Conservation (phyloP, 306 rosid genomes). For the Notholithocarpus densiflorus region DNA sequence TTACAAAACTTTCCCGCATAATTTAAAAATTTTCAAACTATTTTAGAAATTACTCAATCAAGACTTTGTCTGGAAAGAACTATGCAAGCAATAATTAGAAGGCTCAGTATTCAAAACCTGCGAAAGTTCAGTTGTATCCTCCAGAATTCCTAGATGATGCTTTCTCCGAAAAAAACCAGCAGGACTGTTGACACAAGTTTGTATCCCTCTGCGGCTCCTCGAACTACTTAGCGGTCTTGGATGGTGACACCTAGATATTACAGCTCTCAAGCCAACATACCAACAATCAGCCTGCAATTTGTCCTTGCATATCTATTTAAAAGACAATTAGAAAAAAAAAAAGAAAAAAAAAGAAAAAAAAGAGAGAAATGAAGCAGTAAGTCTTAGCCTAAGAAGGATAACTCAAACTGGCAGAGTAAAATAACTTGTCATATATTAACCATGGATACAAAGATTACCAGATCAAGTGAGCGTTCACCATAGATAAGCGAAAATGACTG, state of each 20-base stretch:
- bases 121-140: conserved; percentile 49
- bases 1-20: background rate
- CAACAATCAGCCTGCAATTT: conserved; percentile 73
- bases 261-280: conserved; percentile 73
- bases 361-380: conserved; percentile 16
- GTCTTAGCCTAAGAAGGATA: background rate
- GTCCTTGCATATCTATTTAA: conserved; percentile 74
- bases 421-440: background rate
- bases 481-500: conserved; percentile 71
- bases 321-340: background rate
- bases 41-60: background rate
- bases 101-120: conserved; percentile 48
- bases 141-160: conserved; percentile 75
- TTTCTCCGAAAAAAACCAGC: conserved; percentile 75
- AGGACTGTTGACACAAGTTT: conserved; percentile 82
- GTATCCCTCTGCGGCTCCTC: conserved; percentile 64
- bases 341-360: background rate
- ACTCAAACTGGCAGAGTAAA: background rate
- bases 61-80: background rate
- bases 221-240: conserved; percentile 43
- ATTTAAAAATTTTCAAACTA: background rate
- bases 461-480: conserved; percentile 75
- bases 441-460: conserved; percentile 43
- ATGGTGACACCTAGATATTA: conserved; percentile 49
- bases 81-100: background rate